Evolutionary conservation across 1,284 basidiomycete species (phyloP).

Genomic region (Waitea zeae): DNA sequence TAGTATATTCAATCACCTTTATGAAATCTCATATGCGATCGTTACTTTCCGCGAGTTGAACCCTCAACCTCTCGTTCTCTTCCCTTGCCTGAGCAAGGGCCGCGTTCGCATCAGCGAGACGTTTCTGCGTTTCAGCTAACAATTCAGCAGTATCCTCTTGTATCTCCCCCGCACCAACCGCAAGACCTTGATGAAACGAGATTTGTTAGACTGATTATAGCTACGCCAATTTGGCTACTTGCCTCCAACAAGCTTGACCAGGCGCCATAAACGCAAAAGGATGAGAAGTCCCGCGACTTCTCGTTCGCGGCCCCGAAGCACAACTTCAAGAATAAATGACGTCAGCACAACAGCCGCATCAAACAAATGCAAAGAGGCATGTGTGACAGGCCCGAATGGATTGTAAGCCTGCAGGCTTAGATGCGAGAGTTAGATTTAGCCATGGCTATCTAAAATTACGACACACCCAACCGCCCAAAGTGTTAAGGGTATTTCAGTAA

Average conservation of each 20-base stretch:
- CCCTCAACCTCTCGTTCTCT: slow-evolving; percentile 21
- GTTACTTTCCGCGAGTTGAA: slow-evolving; percentile 14
- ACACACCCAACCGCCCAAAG: slow-evolving; percentile 57
- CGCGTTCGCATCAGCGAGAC: slow-evolving; percentile 22
- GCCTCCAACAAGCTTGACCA: slow-evolving; percentile 69
- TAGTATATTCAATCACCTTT: too few species aligned
- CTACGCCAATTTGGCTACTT: slow-evolving; percentile 7
- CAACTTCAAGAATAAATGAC: slow-evolving; percentile 56
- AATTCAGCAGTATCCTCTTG: slow-evolving; percentile 31
- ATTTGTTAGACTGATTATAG: neutral
- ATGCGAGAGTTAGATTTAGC: too few species aligned
- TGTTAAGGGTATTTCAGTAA: slow-evolving; percentile 56
- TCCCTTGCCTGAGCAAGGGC: slow-evolving; percentile 15
- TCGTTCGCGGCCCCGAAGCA: slow-evolving; percentile 43
- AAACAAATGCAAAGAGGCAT: slow-evolving; percentile 49
- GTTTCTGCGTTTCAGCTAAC: slow-evolving; percentile 25
- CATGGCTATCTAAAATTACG: slow-evolving; percentile 34
- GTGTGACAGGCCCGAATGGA: slow-evolving; percentile 9
- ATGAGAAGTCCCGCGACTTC: slow-evolving; percentile 57
- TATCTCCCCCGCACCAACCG: slow-evolving; percentile 57
- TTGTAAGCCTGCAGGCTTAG: neutral
- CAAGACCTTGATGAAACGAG: slow-evolving; percentile 29
- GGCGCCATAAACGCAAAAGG: slow-evolving; percentile 58
- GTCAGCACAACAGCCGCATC: slow-evolving; percentile 52
- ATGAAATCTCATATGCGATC: too few species aligned